Evolutionary conservation across 768 basidiomycete species (phyloP), one percentile per base, ranked within the genome.

Genomic region (Exidia glandulosa): DNA sequence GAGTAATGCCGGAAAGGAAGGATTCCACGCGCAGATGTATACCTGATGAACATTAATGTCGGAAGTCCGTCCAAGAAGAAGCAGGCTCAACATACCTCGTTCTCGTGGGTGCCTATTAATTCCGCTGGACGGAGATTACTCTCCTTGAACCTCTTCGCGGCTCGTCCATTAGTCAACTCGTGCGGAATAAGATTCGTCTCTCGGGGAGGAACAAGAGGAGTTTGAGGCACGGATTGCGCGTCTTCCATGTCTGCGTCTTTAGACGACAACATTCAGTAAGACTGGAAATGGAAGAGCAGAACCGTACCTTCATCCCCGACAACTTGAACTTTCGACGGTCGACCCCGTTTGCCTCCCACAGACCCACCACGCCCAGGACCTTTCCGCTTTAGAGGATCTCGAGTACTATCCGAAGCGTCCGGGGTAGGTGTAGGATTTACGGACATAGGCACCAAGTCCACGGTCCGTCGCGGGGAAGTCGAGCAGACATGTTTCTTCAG

Each of bases 11-110:
- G 74, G 74, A 33, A 78, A 73, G 36, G 72, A 75, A 12, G 90
- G 89, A 71, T 89, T 90, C 77, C 87, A 92, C 3, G 85, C 81
- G 59, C 87, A 88, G 4, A 87, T 83, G 59, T 90, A 92, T 5
- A 91, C 87, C 88, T 90, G 59, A 23, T 23, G 41, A 32, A 52
- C 25, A 31, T 30, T 59, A n/a, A 32, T 29, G 58, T 31, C 58
- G 41, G 62, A 32, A 25, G 29, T n/a, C n/a, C n/a, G n/a, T n/a
- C n/a, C n/a, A n/a, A n/a, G n/a, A n/a, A n/a, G n/a, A n/a, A n/a
- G n/a, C n/a, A n/a, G n/a, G n/a, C n/a, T n/a, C n/a, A n/a, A 19
- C 41, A 12, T 23, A 45, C 41, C 19, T 45, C 10, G 1, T 14
- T 12, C 19, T 14, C 16, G 23, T 45, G 41, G 23, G 19, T 45